A percentile compares a stretch with the other conserved stretches of the same genome.
Conservation (phyloP, 2,329 filamentous ascomycete species). For the Blastomyces percursus region DNA sequence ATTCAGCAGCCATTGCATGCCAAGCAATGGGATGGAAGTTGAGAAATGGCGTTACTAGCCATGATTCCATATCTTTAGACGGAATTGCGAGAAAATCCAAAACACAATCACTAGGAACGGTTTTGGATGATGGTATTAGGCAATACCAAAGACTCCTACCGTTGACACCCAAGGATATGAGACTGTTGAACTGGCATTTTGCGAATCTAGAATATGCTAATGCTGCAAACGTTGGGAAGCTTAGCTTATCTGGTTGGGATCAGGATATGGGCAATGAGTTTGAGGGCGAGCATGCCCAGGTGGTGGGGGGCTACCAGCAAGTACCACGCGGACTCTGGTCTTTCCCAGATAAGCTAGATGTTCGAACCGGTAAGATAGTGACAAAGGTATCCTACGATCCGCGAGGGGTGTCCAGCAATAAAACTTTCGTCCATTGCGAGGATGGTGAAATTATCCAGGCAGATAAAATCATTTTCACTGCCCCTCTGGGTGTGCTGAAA, state of each 20-base stretch:
- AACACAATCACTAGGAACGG: conserved; percentile 70
- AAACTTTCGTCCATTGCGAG: conserved; percentile 59
- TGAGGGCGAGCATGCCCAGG: conserved; percentile 86
- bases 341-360: conserved; percentile 63
- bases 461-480: conserved; percentile 84
- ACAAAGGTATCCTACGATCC: conserved; percentile 57
- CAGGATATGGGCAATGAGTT: conserved; percentile 97
- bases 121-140: conserved; percentile 79
- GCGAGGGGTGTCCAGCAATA: conserved; percentile 31
- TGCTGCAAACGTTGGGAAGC: conserved; percentile 71
- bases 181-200: conserved; percentile 94
- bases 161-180: conserved; percentile 72
- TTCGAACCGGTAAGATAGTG: conserved; percentile 63
- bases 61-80: conserved; percentile 61
- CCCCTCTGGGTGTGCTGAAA: conserved; percentile 85
- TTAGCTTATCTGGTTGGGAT: conserved; percentile 89
- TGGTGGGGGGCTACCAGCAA: conserved; percentile 87
- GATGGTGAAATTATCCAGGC: conserved; percentile 67
- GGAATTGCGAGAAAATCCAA: conserved; percentile 48
- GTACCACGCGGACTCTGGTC: conserved; percentile 78
- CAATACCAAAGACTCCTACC: conserved; percentile 80
- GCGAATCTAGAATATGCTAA: conserved; percentile 98
- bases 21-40: conserved; percentile 73
- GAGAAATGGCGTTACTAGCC: conserved; percentile 50
- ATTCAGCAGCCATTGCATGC: conserved; percentile 66